Evolutionary conservation across 192 early-diverging fungal species (phyloP), one percentile per base, ranked within the genome.

Genomic region (Coemansia sp.): DNA sequence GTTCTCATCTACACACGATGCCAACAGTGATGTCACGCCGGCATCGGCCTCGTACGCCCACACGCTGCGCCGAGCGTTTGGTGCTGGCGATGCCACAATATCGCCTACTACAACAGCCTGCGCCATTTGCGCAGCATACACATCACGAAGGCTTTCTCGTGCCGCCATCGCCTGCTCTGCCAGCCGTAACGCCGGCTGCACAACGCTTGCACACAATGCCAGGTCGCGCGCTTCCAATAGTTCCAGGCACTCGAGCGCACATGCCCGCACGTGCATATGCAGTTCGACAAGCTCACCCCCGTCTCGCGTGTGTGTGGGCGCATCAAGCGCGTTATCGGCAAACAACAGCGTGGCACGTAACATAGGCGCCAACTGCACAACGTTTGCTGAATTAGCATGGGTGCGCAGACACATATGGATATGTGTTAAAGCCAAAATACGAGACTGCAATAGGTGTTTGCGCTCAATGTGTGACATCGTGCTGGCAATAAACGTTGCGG

Each of bases 291-390:
- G 54, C 50, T 54, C 20, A 57, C 16, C 39, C 1, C 60, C 59
- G 12, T 60, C 57, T 18, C 51, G 29, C 14, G 66, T 57, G 26
- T 63, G 60, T 3, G 52, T 48, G 12, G 77, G 72, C 0, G 78
- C 78, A 38, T 81, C 78, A 12, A 81, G 64, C 23, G 78, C 78
- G 24, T 81, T 81, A 12, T 81, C 78, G 24, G 69, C 73, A 59
- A 73, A 81, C 63, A 69, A 27, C 48, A 81, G 23, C 2, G 73
- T 48, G 5, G 65, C 60, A 2, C 67, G 51, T 14, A 81, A n/a
- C 20, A 61, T 37, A 0, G 60, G 32, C 27, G 56, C 62, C 43
- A 81, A 29, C 9, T 3, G 22, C 26, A 45, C 18, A 1, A 49
- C 19, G 19, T 18, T 8, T 9, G 19, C 13, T 18, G 41, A 14